These are phyloP conservation scores for Apiospora marii DNA, from an alignment of 2,329 filamentous ascomycete species.

Conservation along the genomic window DNA sequence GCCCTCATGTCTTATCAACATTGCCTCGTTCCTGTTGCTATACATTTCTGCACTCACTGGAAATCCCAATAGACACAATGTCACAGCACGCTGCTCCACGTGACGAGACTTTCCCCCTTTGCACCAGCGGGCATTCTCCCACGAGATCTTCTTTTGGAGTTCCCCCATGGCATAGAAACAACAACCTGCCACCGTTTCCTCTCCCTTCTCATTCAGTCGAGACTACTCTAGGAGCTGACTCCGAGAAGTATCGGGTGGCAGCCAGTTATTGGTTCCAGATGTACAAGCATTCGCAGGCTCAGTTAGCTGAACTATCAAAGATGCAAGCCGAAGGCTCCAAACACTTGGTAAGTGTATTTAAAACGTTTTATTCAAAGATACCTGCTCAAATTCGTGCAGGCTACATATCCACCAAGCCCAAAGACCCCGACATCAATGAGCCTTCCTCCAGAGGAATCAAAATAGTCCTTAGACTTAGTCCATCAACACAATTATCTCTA, in stretches of 20 bases:
- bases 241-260: constrained; percentile 3
- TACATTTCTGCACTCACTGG: not conserved
- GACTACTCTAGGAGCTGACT: constrained; percentile 2
- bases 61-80: no score
- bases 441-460: not conserved
- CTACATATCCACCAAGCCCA: not conserved
- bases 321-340: not conserved
- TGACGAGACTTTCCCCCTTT: no score
- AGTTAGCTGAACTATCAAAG: constrained; percentile 4
- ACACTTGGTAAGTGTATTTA: not conserved
- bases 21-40: not conserved
- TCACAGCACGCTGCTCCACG: no score
- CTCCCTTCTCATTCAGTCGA: not conserved
- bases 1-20: not conserved
- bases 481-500: not conserved
- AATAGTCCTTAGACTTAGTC: not conserved
- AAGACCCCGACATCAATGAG: not conserved
- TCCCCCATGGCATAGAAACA: constrained; percentile 6
- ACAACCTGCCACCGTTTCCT: not conserved
- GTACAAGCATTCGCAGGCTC: not conserved
- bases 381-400: not conserved
- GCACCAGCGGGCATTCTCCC: no score
- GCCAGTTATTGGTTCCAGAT: constrained; percentile 2
- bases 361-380: not conserved
- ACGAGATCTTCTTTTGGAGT: not conserved